phyloP scores from a whole-genome alignment of 2,329 filamentous ascomycete genomes.

The Lachnellula willkommii region DNA sequence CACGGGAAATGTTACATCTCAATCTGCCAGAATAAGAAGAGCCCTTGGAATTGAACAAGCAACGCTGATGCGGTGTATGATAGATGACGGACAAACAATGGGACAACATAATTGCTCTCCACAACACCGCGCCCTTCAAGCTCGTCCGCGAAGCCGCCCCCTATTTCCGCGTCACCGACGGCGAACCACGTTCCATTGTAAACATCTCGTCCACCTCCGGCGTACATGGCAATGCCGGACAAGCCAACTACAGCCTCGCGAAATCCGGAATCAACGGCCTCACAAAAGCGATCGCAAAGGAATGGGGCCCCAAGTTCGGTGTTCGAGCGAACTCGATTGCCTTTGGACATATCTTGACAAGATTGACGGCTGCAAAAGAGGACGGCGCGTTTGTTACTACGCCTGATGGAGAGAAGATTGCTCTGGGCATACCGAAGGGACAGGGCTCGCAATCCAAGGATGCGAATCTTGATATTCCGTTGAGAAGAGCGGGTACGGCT shows the following conservation, averaged over 20 bases:
- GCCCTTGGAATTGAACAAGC: too few species aligned
- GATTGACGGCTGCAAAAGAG: slow-evolving; percentile 80
- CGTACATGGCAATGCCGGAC: slow-evolving; percentile 82
- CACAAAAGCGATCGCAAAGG: slow-evolving; percentile 85
- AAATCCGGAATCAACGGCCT: slow-evolving; percentile 80
- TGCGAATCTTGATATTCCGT: slow-evolving; percentile 65
- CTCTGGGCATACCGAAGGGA: slow-evolving; percentile 67
- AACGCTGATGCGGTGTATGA: neutral
- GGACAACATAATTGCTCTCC: slow-evolving; percentile 79
- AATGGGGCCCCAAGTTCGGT: slow-evolving; percentile 82
- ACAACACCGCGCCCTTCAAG: slow-evolving; percentile 81
- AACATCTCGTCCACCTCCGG: slow-evolving; percentile 81
- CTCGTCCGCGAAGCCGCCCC: slow-evolving; percentile 74
- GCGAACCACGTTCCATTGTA: slow-evolving; percentile 70
- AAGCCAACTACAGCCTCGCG: slow-evolving; percentile 80
- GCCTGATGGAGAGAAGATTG: slow-evolving; percentile 69
- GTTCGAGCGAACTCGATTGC: slow-evolving; percentile 79
- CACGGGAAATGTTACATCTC: slow-evolving; percentile 10
- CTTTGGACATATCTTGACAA: slow-evolving; percentile 75
- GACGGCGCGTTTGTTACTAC: slow-evolving; percentile 73
- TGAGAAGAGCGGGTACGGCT: slow-evolving; percentile 69
- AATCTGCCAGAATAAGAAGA: neutral
- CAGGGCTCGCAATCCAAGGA: slow-evolving; percentile 37
- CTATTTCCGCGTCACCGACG: slow-evolving; percentile 83
- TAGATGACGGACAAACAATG: slow-evolving; percentile 83